Evolutionary conservation across 2,329 filamentous ascomycete species (phyloP).

Genomic region (Cladobotryum protrusum): DNA sequence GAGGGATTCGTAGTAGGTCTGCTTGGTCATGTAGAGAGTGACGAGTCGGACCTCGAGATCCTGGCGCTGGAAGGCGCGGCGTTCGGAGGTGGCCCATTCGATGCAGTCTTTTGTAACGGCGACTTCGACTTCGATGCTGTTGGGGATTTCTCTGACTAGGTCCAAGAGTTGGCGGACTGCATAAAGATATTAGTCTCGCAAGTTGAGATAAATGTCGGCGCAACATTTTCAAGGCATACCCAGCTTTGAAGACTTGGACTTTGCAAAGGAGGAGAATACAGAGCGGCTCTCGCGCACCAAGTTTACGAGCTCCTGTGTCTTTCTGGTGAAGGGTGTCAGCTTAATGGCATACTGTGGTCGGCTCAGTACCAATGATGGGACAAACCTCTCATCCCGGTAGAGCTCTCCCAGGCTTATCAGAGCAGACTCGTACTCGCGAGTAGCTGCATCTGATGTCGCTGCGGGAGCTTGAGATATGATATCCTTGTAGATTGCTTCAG

Average conservation of each 20-base stretch:
- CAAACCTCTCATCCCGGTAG: constrained; percentile 81
- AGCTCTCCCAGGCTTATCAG: constrained; percentile 85
- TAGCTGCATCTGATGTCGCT: constrained; percentile 73
- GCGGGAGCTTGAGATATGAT: constrained; percentile 81
- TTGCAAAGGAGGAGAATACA: constrained; percentile 91
- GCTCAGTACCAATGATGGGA: neutral
- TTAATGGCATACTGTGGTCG: neutral
- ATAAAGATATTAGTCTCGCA: constrained; percentile 1
- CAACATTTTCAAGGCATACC: constrained; percentile 51
- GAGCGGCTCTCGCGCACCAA: constrained; percentile 86
- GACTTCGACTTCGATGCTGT: constrained; percentile 91
- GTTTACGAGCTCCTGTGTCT: constrained; percentile 77
- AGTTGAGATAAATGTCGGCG: neutral
- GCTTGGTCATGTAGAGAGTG: constrained; percentile 90
- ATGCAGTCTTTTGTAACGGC: constrained; percentile 97
- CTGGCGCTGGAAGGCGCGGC: constrained; percentile 92
- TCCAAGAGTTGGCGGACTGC: constrained; percentile 93
- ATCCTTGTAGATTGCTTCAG: constrained; percentile 82
- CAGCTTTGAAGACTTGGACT: constrained; percentile 97
- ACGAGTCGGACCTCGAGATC: constrained; percentile 96
- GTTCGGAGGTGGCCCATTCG: constrained; percentile 95
- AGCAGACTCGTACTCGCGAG: constrained; percentile 86
- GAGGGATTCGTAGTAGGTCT: constrained; percentile 94
- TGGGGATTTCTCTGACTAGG: constrained; percentile 87
- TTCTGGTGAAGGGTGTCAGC: constrained; percentile 42